Conservation (phyloP, 2,329 filamentous ascomycete genomes). For the Penicillium sp. region DNA sequence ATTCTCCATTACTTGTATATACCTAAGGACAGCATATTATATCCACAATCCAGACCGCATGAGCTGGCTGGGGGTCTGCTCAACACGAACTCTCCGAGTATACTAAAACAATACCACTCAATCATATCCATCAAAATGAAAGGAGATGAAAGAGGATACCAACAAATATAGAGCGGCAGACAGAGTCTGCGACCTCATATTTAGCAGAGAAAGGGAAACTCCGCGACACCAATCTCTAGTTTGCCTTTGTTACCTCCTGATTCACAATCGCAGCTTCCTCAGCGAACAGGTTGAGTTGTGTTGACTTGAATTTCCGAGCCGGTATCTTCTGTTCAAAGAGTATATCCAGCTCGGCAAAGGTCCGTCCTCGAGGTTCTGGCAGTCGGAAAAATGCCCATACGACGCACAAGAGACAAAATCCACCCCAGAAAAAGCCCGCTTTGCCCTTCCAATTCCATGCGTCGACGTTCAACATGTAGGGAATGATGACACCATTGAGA, state of each 20-base stretch:
- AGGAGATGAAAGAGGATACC: too few relatives aligned
- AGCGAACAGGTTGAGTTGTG: not conserved
- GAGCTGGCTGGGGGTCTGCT: too few relatives aligned
- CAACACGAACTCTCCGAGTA: too few relatives aligned
- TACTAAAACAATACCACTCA: too few relatives aligned
- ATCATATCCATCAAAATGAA: too few relatives aligned
- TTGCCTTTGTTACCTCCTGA: not conserved
- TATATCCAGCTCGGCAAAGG: constrained; percentile 7
- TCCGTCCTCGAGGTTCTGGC: constrained; percentile 7
- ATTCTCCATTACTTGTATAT: too few relatives aligned
- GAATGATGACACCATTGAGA: too few relatives aligned
- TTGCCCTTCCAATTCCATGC: too few relatives aligned
- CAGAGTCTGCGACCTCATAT: not conserved
- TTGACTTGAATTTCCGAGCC: constrained; percentile 1
- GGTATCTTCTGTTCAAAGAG: constrained; percentile 6
- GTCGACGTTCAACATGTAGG: too few relatives aligned
- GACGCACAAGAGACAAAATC: constrained; percentile 14
- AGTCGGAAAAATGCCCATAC: constrained; percentile 5
- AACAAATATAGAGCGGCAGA: not conserved
- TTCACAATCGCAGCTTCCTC: not conserved
- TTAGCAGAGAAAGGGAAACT: not conserved
- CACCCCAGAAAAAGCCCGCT: constrained; percentile 37
- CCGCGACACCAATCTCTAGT: not conserved
- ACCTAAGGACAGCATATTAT: too few relatives aligned
- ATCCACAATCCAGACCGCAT: too few relatives aligned